Conservation (phyloP, 2,329 filamentous ascomycete species). For the Colletotrichum melonis region DNA sequence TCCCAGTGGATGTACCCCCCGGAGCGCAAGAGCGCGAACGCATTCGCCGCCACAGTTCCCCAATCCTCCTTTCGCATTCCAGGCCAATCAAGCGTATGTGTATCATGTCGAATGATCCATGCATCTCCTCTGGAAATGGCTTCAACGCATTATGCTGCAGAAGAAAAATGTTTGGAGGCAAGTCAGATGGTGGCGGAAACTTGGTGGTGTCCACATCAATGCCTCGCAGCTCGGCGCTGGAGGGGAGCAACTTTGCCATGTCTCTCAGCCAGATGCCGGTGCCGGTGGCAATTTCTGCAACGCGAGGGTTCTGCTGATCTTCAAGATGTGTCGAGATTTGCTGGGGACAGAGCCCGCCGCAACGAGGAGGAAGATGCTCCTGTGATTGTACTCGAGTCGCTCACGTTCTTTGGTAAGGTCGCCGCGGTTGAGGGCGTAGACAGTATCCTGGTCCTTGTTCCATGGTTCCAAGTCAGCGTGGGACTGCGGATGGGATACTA, state of each 20-base stretch:
- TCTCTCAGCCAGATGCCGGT: conserved; percentile 39
- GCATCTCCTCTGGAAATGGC: conserved; percentile 30
- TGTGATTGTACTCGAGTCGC: conserved; percentile 26
- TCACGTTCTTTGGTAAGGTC: conserved; percentile 4
- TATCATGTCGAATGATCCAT: conserved; percentile 35
- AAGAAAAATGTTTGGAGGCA: conserved; percentile 33
- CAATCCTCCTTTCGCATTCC: conserved; percentile 35
- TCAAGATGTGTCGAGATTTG: neutral
- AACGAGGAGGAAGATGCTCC: conserved; percentile 4
- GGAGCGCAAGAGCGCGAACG: conserved; percentile 25
- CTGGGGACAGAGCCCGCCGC: conserved; percentile 8
- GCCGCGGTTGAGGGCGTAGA: conserved; percentile 19
- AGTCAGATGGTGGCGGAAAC: conserved; percentile 25
- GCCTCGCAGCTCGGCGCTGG: conserved; percentile 29
- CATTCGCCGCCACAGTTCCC: conserved; percentile 19
- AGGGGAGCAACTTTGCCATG: conserved; percentile 31
- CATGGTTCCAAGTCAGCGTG: neutral
- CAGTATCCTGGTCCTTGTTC: conserved; percentile 7
- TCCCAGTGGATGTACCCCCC: conserved; percentile 37
- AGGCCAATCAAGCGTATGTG: conserved; percentile 31
- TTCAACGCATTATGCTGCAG: conserved; percentile 19
- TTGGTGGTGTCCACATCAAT: conserved; percentile 38
- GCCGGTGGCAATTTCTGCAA: conserved; percentile 37
- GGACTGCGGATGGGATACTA: neutral
- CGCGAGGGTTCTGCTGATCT: neutral